Evolutionary conservation across 2,329 filamentous ascomycete genomes (phyloP).

Genomic region (Paraphaeosphaeria minitans): DNA sequence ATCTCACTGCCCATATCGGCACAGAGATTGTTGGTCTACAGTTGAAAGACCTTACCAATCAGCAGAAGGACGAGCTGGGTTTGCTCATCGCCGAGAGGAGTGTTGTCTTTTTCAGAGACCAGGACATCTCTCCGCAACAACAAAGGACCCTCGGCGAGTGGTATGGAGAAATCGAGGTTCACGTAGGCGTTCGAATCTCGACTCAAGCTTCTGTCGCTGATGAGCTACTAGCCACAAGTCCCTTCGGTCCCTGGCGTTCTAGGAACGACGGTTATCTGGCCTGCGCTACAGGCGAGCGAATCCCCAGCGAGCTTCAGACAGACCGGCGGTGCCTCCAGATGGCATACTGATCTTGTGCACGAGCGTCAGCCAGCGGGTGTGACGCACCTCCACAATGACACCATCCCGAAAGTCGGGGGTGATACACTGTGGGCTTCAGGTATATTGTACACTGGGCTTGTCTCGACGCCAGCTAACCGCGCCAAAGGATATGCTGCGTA

Average conservation of each 20-base stretch:
- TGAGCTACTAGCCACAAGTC: slow-evolving; percentile 65
- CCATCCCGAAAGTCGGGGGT: slow-evolving; percentile 67
- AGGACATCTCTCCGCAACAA: slow-evolving; percentile 48
- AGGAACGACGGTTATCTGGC: slow-evolving; percentile 71
- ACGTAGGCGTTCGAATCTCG: slow-evolving; percentile 55
- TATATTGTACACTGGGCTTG: neutral
- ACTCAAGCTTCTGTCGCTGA: neutral
- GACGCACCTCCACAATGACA: slow-evolving; percentile 73
- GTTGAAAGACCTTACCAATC: slow-evolving; percentile 53
- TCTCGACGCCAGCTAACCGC: neutral
- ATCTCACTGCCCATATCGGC: slow-evolving; percentile 45
- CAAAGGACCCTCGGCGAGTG: slow-evolving; percentile 41
- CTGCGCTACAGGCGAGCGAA: slow-evolving; percentile 68
- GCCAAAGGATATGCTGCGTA: slow-evolving; percentile 64
- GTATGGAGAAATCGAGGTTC: slow-evolving; percentile 65
- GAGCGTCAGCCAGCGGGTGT: slow-evolving; percentile 73
- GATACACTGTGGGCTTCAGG: slow-evolving; percentile 75
- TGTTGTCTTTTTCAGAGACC: slow-evolving; percentile 58
- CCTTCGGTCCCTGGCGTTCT: slow-evolving; percentile 70
- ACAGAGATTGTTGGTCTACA: slow-evolving; percentile 51
- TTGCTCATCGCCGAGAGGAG: slow-evolving; percentile 49
- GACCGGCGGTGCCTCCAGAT: slow-evolving; percentile 69
- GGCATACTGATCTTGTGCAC: slow-evolving; percentile 75
- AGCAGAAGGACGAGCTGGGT: slow-evolving; percentile 58
- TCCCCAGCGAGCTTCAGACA: slow-evolving; percentile 65